phyloP scores from a whole-genome alignment of 352 stramenopile genomes.

The Aphanomyces euteiches region DNA sequence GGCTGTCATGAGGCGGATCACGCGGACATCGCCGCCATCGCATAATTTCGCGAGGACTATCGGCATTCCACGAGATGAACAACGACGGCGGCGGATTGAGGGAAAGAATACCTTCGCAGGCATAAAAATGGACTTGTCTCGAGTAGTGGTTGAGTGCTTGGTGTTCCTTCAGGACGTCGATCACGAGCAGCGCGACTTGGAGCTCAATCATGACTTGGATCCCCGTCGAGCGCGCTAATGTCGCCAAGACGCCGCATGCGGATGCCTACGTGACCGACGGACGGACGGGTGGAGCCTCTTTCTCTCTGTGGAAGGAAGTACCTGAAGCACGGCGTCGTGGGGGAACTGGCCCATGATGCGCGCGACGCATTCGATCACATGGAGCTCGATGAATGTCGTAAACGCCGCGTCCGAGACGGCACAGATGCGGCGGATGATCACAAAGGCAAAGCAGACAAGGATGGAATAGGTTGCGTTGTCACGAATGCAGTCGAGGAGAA shows the following conservation, averaged over 20 bases:
- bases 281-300: not conserved
- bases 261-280: slow-evolving; percentile 34
- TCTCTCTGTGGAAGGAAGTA: not conserved
- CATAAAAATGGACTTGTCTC: slow-evolving; percentile 80
- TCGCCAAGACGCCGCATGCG: slow-evolving; percentile 65
- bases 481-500: slow-evolving; percentile 56
- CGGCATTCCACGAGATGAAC: not conserved
- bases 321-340: slow-evolving; percentile 59
- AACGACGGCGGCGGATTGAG: not conserved
- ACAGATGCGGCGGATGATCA: slow-evolving; percentile 65
- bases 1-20: slow-evolving; percentile 51
- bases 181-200: slow-evolving; percentile 53
- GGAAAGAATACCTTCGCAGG: slow-evolving; percentile 52
- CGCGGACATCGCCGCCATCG: slow-evolving; percentile 57
- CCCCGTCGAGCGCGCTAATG: slow-evolving; percentile 59
- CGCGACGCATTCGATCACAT: slow-evolving; percentile 46
- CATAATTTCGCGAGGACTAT: slow-evolving; percentile 67
- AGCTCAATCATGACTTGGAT: slow-evolving; percentile 51
- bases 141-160: slow-evolving; percentile 81
- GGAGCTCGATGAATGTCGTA: slow-evolving; percentile 49
- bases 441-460: slow-evolving; percentile 77
- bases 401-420: slow-evolving; percentile 66
- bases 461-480: slow-evolving; percentile 61
- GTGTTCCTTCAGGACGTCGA: slow-evolving; percentile 68
- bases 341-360: slow-evolving; percentile 17